Conservation (phyloP, 306 rosid genomes). For the Boehmeria nivea region DNA sequence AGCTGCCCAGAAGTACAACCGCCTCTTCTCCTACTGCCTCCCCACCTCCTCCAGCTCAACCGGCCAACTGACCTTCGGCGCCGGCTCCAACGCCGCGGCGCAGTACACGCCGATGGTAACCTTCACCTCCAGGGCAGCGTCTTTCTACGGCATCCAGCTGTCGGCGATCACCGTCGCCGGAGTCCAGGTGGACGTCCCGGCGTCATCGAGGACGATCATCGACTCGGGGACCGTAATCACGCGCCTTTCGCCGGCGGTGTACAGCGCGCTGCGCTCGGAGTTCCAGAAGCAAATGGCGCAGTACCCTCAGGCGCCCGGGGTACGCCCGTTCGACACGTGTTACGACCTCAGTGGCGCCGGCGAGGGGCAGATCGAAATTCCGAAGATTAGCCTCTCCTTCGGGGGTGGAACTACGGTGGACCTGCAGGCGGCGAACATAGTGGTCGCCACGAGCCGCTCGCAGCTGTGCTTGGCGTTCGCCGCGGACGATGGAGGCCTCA, state of each 20-base stretch:
- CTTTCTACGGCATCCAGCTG: conserved; percentile 47
- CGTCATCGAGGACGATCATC: conserved; percentile 20
- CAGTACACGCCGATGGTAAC: conserved; percentile 49
- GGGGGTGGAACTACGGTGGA: conserved; percentile 9
- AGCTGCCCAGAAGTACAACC: conserved; percentile 41
- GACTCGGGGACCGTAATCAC: conserved; percentile 26
- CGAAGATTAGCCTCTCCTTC: conserved; percentile 13
- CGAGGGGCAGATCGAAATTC: too few species aligned
- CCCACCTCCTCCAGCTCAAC: conserved; percentile 49
- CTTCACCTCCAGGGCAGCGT: background rate
- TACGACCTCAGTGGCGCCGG: conserved; percentile 4
- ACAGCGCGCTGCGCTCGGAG: conserved; percentile 3
- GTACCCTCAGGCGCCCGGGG: conserved; percentile 1
- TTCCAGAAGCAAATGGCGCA: conserved; percentile 14
- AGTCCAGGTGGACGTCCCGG: conserved; percentile 7
- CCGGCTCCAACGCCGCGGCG: background rate
- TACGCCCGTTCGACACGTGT: conserved; percentile 29
- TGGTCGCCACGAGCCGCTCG: background rate
- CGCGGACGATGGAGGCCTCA: conserved; percentile 23
- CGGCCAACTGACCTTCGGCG: conserved; percentile 47
- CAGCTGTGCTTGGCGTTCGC: conserved; percentile 73
- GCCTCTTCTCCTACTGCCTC: conserved; percentile 64
- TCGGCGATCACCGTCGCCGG: conserved; percentile 40
- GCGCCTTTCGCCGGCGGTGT: conserved; percentile 18
- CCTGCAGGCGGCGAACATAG: background rate